Evolutionary conservation across 164 flowering plant species (phyloP), one percentile per base, ranked within the genome.

Genomic region (Dillenia suffruticosa): DNA sequence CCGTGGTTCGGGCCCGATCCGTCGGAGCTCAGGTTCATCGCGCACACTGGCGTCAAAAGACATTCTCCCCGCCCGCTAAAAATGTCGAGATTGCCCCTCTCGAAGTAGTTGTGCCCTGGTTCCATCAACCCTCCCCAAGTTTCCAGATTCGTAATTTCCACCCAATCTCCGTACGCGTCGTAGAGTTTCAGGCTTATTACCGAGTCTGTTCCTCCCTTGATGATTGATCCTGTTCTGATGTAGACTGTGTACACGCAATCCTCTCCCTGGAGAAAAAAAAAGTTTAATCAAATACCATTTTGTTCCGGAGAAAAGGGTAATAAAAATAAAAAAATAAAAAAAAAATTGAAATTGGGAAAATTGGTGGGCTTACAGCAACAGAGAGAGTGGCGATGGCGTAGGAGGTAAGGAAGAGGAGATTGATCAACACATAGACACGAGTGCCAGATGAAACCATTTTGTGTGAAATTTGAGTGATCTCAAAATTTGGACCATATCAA

Each of bases 171-270:
- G 47, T 32, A 14, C 0, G 46, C 8, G 63, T 81, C 80, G 79
- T 68, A 72, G 12, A 93, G 67, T 0, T 59, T 58, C 8, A 82
- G 50, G 72, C 77, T 73, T 69, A 90, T 83, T 53, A 57, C 80
- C 12, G 97, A 93, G 73, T 90, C 97, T 2, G 98, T 90, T 0
- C 98, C 98, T 9, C 72, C 97, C 57, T 87, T 90, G 1, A 72
- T 1, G 65, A 82, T 72, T 47, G 94, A 79, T 2, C 98, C 89
- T 2, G 98, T 93, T 24, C 90, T 54, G 0, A 83, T 32, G 79
- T 87, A 93, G n/a, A 84, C 69, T n/a, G 88, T 84, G 82, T 88
- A 90, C n/a, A 90, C 96, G 62, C 98, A 92, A 11, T 78, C 84
- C 11, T 70, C 78, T 10, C 59, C 66, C 61, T 71, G 60, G 62